Evolutionary conservation across 2,329 filamentous ascomycete species (phyloP).

Genomic region (Penicillium sp.): DNA sequence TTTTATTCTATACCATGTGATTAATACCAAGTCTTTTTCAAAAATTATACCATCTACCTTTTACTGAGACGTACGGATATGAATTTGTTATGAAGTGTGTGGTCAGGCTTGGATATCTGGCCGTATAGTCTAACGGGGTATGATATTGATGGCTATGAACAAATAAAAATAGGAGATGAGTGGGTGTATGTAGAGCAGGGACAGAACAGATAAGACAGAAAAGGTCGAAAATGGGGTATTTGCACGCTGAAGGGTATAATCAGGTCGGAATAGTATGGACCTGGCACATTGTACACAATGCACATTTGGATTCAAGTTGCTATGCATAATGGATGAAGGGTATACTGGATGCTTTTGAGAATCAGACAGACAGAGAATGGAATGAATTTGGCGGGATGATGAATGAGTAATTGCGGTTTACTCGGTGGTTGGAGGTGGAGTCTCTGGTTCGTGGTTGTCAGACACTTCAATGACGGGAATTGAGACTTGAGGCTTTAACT

Average conservation of each 20-base stretch:
- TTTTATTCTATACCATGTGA: neutral
- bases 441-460: slow-evolving; percentile 10
- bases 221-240: slow-evolving; percentile 1
- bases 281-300: neutral
- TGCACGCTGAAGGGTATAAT: slow-evolving; percentile 8
- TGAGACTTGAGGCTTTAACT: slow-evolving; percentile 1
- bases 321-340: neutral
- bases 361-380: neutral
- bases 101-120: neutral
- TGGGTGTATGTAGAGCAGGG: neutral
- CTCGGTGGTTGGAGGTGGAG: neutral
- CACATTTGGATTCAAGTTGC: neutral
- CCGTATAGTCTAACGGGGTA: neutral
- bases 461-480: slow-evolving; percentile 27
- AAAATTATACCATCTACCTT: neutral
- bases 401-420: neutral
- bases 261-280: neutral
- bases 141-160: neutral
- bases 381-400: neutral
- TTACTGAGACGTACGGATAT: neutral
- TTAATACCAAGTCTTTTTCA: neutral
- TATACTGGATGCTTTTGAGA: neutral
- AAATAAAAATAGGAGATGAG: neutral
- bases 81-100: too few relatives aligned
- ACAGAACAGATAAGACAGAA: neutral